Evolutionary conservation across 306 rosid species (phyloP).

Genomic region (Senna tora): DNA sequence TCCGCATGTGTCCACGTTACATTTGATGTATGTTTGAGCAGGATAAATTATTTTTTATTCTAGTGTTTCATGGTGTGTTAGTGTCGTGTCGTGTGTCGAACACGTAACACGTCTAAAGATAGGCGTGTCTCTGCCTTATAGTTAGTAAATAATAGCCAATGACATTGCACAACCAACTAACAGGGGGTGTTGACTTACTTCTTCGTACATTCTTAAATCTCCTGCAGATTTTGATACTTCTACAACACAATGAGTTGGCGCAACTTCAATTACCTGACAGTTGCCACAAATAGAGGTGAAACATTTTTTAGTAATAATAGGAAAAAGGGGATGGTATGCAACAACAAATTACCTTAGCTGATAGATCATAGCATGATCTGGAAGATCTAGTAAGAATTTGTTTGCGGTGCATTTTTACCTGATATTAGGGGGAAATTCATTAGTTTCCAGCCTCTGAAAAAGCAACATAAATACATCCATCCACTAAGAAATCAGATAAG

Average conservation of each 20-base stretch:
- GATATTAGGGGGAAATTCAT: slow-evolving; percentile 31
- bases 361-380: slow-evolving; percentile 62
- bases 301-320: background rate
- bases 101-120: too few relatives aligned
- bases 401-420: slow-evolving; percentile 68
- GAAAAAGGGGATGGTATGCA: background rate
- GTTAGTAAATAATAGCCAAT: slow-evolving; percentile 25
- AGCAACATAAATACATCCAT: background rate
- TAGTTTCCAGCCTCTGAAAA: slow-evolving; percentile 11
- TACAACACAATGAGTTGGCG: slow-evolving; percentile 78
- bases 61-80: too few relatives aligned
- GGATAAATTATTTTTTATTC: too few relatives aligned
- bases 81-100: too few relatives aligned
- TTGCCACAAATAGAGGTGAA: slow-evolving; percentile 31
- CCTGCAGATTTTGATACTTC: slow-evolving; percentile 76
- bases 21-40: too few relatives aligned
- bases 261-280: slow-evolving; percentile 76
- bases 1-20: too few relatives aligned
- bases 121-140: too few relatives aligned
- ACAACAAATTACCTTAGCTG: slow-evolving; percentile 63
- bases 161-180: slow-evolving; percentile 9
- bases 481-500: background rate
- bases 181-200: slow-evolving; percentile 46
- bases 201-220: slow-evolving; percentile 53
- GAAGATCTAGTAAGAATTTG: slow-evolving; percentile 58